Evolutionary conservation across 495 filamentous ascomycete species (phyloP).

Genomic region (Lentithecium fluviatile): DNA sequence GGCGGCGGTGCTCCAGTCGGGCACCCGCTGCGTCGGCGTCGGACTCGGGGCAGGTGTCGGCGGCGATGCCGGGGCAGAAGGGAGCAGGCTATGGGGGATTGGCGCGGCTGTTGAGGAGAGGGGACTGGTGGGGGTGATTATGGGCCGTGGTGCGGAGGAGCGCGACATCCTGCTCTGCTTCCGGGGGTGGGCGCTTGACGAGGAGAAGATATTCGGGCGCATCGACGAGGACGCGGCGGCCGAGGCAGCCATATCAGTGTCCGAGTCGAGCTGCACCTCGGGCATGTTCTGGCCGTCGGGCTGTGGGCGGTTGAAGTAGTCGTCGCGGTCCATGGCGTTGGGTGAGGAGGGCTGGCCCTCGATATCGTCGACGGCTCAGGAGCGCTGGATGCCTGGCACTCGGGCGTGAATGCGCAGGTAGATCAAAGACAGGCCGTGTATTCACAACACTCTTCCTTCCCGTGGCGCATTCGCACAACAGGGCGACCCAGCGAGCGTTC

Average conservation of each 20-base stretch:
- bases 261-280: slow-evolving; percentile 21
- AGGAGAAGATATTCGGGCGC: slow-evolving; percentile 31
- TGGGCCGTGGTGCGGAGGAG: slow-evolving; percentile 45
- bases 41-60: slow-evolving; percentile 69
- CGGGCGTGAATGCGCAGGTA: not conserved
- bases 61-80: slow-evolving; percentile 66
- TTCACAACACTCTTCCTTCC: not conserved
- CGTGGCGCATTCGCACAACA: slow-evolving; percentile 18
- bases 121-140: slow-evolving; percentile 54
- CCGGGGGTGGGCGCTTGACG: slow-evolving; percentile 29
- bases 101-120: slow-evolving; percentile 43
- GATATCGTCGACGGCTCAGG: not conserved
- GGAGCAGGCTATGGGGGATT: slow-evolving; percentile 58
- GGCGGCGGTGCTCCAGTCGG: slow-evolving; percentile 58
- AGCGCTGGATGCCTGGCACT: not conserved
- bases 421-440: slow-evolving; percentile 2
- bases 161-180: slow-evolving; percentile 33
- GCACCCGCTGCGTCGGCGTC: slow-evolving; percentile 59
- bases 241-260: slow-evolving; percentile 28
- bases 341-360: not conserved
- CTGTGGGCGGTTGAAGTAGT: slow-evolving; percentile 12
- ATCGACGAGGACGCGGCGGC: slow-evolving; percentile 14
- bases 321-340: slow-evolving; percentile 27
- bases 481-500: slow-evolving; percentile 4
- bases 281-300: slow-evolving; percentile 6